A percentile compares a stretch with the other conserved stretches of the same genome.
Evolutionary conservation across 2,329 filamentous ascomycete genomes (phyloP).

Genomic region (Colletotrichum magnum): DNA sequence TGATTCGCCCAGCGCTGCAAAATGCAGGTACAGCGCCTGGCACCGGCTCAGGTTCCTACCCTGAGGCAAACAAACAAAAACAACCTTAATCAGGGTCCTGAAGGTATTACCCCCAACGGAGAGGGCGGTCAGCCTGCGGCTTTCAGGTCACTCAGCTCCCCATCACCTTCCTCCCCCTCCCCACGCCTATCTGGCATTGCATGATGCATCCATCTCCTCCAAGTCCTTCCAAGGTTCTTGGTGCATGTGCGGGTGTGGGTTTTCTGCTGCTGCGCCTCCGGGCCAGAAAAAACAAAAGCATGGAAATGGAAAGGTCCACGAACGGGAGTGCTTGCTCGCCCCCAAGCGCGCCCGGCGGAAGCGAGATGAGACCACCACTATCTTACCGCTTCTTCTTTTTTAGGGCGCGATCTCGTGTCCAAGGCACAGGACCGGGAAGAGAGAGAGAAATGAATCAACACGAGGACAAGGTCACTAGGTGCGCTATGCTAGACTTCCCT

Average conservation of each 20-base stretch:
- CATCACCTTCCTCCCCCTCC: neutral
- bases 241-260: too few species aligned
- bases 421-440: neutral
- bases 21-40: slow-evolving; percentile 31
- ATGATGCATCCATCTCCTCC: slow-evolving; percentile 6
- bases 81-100: neutral
- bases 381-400: neutral
- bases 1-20: slow-evolving; percentile 16
- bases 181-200: neutral
- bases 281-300: neutral
- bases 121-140: slow-evolving; percentile 4
- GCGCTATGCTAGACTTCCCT: too few species aligned
- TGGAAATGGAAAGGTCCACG: neutral
- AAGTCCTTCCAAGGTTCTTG: neutral
- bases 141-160: slow-evolving; percentile 4
- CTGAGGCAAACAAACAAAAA: neutral
- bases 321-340: neutral
- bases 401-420: neutral
- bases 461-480: too few species aligned
- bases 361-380: slow-evolving; percentile 20
- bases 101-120: neutral
- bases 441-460: too few species aligned
- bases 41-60: slow-evolving; percentile 9
- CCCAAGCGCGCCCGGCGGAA: slow-evolving; percentile 3
- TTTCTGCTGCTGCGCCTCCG: slow-evolving; percentile 9